These are phyloP conservation scores for Colletotrichum cereale DNA, from an alignment of 2,329 filamentous ascomycete genomes.

Conservation along the genomic window DNA sequence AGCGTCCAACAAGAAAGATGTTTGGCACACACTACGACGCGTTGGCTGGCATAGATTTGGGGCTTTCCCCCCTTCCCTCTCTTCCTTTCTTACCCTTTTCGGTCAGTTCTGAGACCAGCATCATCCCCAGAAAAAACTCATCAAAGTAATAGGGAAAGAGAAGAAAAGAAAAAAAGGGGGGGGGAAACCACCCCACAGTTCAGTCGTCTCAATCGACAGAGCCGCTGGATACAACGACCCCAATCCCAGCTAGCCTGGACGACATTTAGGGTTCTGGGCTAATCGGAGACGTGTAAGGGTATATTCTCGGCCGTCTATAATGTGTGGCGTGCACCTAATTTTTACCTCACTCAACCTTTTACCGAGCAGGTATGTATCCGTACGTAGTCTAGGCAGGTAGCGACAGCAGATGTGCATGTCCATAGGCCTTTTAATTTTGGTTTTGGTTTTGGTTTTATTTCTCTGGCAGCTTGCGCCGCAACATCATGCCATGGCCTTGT, in stretches of 20 bases:
- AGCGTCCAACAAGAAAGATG: constrained; percentile 13
- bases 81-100: neutral
- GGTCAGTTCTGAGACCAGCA: neutral
- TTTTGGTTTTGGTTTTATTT: no score
- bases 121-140: neutral
- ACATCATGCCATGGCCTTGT: constrained; percentile 4
- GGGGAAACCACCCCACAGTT: neutral
- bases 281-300: neutral
- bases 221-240: neutral
- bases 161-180: neutral
- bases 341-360: no score
- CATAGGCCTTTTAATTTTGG: neutral
- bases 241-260: neutral
- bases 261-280: neutral
- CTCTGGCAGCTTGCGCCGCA: neutral
- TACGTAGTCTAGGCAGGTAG: neutral
- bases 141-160: neutral
- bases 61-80: neutral
- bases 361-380: neutral
- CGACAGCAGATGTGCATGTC: neutral
- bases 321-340: neutral
- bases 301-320: neutral
- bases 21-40: constrained; percentile 14
- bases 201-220: neutral
- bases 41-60: constrained; percentile 15